These are phyloP conservation scores for Papilionanthe hybrid DNA, from an alignment of 116 monocot genomes.

Conservation along the genomic window DNA sequence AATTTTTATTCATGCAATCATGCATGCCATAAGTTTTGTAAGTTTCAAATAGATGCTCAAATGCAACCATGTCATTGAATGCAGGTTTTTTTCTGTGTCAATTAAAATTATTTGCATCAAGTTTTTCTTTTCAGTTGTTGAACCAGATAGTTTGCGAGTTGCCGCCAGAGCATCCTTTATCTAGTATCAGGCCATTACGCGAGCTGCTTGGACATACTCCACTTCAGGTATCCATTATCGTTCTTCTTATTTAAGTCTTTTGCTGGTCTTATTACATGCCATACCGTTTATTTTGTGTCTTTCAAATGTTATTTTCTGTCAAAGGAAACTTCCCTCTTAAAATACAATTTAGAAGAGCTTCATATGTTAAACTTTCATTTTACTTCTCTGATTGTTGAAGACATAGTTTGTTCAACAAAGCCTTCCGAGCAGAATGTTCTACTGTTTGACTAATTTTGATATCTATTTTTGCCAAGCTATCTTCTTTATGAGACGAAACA, in stretches of 20 bases:
- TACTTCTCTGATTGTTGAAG: too few species aligned
- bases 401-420: too few species aligned
- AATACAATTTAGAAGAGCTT: too few species aligned
- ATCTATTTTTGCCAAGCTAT: neutral
- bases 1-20: too few species aligned
- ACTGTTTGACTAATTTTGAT: neutral
- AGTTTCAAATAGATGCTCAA: too few species aligned
- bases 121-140: constrained; percentile 48
- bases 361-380: too few species aligned
- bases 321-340: too few species aligned
- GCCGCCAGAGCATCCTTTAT: constrained; percentile 85
- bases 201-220: constrained; percentile 94
- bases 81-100: too few species aligned
- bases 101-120: neutral
- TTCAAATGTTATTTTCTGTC: neutral
- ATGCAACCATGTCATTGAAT: too few species aligned
- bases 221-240: constrained; percentile 53
- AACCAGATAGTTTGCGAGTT: constrained; percentile 92
- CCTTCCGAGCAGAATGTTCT: neutral
- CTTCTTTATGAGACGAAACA: neutral
- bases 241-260: neutral
- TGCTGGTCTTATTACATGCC: neutral
- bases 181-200: constrained; percentile 67
- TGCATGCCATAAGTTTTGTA: too few species aligned
- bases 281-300: neutral